Base-by-base conservation (phyloP, 352 stramenopile genomes). In the Globisporangium nodosum region DNA sequence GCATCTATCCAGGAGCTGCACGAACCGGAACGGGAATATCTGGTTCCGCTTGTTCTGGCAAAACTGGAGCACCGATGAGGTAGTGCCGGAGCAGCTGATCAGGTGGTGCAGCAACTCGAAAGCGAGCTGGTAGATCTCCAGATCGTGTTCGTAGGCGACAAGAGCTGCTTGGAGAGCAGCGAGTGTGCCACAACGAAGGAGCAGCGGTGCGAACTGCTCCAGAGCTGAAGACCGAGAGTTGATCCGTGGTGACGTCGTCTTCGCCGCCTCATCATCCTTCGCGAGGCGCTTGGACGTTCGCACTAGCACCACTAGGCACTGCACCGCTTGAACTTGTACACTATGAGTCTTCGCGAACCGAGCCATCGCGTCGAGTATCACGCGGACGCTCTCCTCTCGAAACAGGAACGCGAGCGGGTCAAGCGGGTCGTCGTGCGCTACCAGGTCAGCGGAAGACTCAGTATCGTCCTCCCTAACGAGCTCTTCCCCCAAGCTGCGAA, bases 21-120 rank as follows among this genome's bases (percentile, higher is more conserved):
- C 21, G 53, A 76, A 42, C 4, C 65, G 58, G 5, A 76, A 39
- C 31, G 71, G 60, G 2, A 79, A 43, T 27, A 55, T 43, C 8
- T 76, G 63, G 27, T 48, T 74, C 13, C 52, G 46, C 20, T 37
- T 51, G 49, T 62, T 58, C 27, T 74, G 65, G 24, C 62, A 72
- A 20, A 79, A 79, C 9, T 66, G 65, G 4, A 76, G 13, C 50
- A 53, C 30, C 9, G 15, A 11, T 51, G 50, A 12, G 60, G 37
- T 18, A 31, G 45, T 3, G 13, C 15, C 27, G 30, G 48, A 53
- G 40, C 60, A 56, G 11, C 52, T 58, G 1, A 80, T 30, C 20
- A 77, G 37, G 54, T 53, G 54, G 21, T 70, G 66, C 5, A 68
- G n/a, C 1, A 75, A 8, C 9, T 69, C 63, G 3, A 74, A 55